Evolutionary conservation across 805 yeast species (phyloP).

Genomic region (Pichia thaimueangensis): DNA sequence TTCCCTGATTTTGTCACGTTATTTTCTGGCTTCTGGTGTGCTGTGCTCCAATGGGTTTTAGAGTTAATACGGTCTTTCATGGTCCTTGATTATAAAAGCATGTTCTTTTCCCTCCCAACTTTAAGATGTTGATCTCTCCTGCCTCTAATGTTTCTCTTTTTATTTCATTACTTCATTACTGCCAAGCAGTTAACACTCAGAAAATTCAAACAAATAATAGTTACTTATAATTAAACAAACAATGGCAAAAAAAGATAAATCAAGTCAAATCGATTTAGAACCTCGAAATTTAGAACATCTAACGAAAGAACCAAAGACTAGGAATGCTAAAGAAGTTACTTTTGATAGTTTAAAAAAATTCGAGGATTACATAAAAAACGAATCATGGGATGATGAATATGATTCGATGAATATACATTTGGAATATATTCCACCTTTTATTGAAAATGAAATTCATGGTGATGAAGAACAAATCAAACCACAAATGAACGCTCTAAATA

Average conservation of each 20-base stretch:
- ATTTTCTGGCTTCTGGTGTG: no score
- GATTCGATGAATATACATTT: slow-evolving; percentile 61
- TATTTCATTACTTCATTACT: no score
- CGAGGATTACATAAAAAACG: slow-evolving; percentile 59
- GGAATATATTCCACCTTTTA: slow-evolving; percentile 66
- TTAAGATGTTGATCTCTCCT: no score
- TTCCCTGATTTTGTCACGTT: no score
- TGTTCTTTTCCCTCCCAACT: no score
- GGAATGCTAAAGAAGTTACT: slow-evolving; percentile 21
- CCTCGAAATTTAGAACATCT: slow-evolving; percentile 27
- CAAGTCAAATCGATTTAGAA: slow-evolving; percentile 18
- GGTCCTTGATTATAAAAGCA: no score
- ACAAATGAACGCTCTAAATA: slow-evolving; percentile 61
- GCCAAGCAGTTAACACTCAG: no score
- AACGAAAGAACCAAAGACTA: slow-evolving; percentile 22
- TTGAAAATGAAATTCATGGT: slow-evolving; percentile 56
- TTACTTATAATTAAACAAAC: no score
- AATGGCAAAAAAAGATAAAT: slow-evolving; percentile 21
- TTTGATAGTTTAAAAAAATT: slow-evolving; percentile 62
- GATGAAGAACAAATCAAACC: slow-evolving; percentile 67
- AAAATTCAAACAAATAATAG: no score
- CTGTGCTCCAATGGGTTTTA: no score
- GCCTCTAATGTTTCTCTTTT: no score
- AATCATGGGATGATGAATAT: slow-evolving; percentile 68
- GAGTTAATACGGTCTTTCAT: no score